Conservation (phyloP, 352 stramenopile species). For the Globisporangium camurandrum region DNA sequence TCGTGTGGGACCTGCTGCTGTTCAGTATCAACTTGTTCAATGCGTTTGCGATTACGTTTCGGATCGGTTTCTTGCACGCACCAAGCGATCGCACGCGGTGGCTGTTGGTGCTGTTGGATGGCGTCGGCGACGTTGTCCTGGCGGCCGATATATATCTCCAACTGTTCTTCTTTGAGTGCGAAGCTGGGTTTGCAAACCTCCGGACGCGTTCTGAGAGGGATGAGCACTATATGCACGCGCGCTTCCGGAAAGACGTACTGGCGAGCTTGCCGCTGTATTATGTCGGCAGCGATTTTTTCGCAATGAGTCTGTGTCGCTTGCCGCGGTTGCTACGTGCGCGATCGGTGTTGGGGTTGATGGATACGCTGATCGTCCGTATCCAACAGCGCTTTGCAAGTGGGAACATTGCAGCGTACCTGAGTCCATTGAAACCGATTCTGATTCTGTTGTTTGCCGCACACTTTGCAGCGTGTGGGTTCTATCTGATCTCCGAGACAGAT, state of each 20-base stretch:
- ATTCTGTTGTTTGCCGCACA: conserved; percentile 58
- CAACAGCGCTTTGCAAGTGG: conserved; percentile 56
- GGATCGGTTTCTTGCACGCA: conserved; percentile 50
- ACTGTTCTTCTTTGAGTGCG: conserved; percentile 72
- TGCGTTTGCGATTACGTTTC: conserved; percentile 60
- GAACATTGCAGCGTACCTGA: conserved; percentile 58
- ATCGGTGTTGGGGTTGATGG: conserved; percentile 32
- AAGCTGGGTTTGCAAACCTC: conserved; percentile 41
- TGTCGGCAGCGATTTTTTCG: conserved; percentile 38
- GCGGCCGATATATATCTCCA: conserved; percentile 56
- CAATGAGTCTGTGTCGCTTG: conserved; percentile 48
- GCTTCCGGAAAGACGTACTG: conserved; percentile 32
- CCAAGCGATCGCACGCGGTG: conserved; percentile 13
- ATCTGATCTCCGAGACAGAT: conserved; percentile 56
- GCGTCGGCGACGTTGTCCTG: conserved; percentile 33
- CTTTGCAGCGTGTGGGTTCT: conserved; percentile 60
- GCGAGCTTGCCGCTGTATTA: conserved; percentile 64
- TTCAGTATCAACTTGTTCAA: conserved; percentile 56
- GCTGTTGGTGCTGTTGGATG: conserved; percentile 28
- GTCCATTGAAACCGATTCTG: conserved; percentile 55
- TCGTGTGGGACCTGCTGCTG: conserved; percentile 59
- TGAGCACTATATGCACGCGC: conserved; percentile 27
- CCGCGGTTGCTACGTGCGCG: conserved; percentile 40
- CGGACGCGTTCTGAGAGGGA: conserved; percentile 39
- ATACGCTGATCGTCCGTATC: conserved; percentile 58